These are phyloP conservation scores for Kitagawia praeruptora DNA, from an alignment of 129 eudicot species.

Conservation along the genomic window DNA sequence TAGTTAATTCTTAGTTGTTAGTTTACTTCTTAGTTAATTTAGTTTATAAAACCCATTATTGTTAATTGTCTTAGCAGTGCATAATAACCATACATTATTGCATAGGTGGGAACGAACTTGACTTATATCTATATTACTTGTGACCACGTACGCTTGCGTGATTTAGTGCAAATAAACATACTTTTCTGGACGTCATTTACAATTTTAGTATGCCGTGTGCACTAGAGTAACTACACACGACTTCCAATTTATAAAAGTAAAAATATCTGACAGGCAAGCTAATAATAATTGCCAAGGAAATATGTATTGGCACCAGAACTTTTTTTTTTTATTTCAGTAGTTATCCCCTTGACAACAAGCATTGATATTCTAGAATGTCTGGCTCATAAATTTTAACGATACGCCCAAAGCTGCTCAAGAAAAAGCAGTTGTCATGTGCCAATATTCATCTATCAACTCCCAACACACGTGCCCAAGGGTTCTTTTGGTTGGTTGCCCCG, in stretches of 20 bases:
- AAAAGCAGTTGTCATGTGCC: background rate
- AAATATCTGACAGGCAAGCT: background rate
- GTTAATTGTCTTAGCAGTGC: too few species aligned
- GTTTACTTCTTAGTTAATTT: too few species aligned
- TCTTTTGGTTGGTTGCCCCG: background rate
- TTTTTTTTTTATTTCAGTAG: background rate
- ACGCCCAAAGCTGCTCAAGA: background rate
- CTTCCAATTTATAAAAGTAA: background rate
- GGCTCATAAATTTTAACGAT: background rate
- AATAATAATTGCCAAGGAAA: background rate
- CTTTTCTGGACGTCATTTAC: background rate
- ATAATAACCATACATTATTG: too few species aligned
- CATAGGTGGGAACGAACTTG: too few species aligned
- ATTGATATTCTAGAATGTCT: background rate
- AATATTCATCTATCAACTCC: background rate
- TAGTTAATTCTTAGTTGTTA: too few species aligned
- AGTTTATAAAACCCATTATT: too few species aligned
- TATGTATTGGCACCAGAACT: background rate
- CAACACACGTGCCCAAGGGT: background rate
- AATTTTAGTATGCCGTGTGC: background rate
- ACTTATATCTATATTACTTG: too few species aligned
- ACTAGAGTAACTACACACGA: background rate
- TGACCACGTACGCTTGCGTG: too few species aligned
- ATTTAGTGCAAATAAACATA: too few species aligned
- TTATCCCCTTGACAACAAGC: background rate